These are phyloP conservation scores for Jasminum sambac DNA, from an alignment of 257 asterid species.

Conservation along the genomic window DNA sequence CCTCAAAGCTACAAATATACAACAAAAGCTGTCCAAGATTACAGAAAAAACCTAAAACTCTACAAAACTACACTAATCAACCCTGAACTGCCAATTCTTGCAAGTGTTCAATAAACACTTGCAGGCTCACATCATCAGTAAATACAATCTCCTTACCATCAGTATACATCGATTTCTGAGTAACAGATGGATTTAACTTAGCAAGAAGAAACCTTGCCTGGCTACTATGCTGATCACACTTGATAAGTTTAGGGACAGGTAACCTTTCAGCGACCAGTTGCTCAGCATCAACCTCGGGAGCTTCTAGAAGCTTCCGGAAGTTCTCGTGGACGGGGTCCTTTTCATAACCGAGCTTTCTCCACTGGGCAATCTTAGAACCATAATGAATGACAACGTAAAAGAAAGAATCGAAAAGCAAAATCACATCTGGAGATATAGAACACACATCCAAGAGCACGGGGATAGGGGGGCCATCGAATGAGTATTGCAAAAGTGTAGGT, in stretches of 20 bases:
- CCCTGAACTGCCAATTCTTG: conserved; percentile 93
- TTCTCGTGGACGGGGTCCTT: conserved; percentile 75
- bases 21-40: conserved; percentile 2
- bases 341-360: conserved; percentile 85
- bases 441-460: conserved; percentile 82
- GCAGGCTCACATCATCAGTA: conserved; percentile 87
- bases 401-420: conserved; percentile 84
- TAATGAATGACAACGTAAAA: conserved; percentile 80
- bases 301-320: conserved; percentile 74
- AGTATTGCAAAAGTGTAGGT: conserved; percentile 88
- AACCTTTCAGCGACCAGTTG: conserved; percentile 71
- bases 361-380: conserved; percentile 84
- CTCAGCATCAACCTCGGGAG: conserved; percentile 79
- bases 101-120: conserved; percentile 78
- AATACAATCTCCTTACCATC: conserved; percentile 70
- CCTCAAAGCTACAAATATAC: conserved; percentile 23
- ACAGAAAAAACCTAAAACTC: conserved; percentile 18
- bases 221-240: conserved; percentile 93
- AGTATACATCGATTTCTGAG: conserved; percentile 55
- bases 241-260: conserved; percentile 82
- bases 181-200: conserved; percentile 83
- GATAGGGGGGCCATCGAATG: conserved; percentile 88
- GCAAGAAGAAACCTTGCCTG: conserved; percentile 95
- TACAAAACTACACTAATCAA: conserved; percentile 22
- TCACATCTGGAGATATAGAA: conserved; percentile 80